Conservation (phyloP, 202 grass and related monocot genomes). For the Musa balbisiana region DNA sequence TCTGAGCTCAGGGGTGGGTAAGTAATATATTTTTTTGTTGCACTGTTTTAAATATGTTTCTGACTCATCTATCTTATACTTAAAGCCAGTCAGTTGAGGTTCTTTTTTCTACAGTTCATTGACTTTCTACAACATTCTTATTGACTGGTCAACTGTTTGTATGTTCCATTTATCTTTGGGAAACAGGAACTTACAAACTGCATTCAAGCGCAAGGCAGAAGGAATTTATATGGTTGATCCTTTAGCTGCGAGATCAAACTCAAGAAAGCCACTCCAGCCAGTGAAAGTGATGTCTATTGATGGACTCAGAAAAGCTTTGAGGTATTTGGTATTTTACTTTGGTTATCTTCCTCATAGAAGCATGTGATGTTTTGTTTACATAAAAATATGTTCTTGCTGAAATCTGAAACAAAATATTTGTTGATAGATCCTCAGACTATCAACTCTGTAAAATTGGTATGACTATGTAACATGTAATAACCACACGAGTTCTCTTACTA, state of each 20-base stretch:
- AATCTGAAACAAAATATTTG: background rate
- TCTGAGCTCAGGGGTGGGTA: conserved; percentile 89
- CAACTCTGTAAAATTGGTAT: no score
- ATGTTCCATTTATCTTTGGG: background rate
- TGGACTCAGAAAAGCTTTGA: conserved; percentile 77
- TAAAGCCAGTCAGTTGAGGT: background rate
- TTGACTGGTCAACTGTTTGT: background rate
- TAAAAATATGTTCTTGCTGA: background rate
- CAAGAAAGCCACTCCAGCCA: conserved; percentile 45
- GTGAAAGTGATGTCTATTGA: conserved; percentile 85
- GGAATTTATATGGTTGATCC: conserved; percentile 86
- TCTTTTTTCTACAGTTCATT: background rate
- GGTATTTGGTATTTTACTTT: conserved; percentile 24
- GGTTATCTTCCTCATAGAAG: background rate
- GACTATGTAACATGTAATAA: no score
- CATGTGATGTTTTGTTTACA: background rate
- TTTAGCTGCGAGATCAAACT: conserved; percentile 32
- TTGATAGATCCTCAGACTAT: no score
- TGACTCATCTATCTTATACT: background rate
- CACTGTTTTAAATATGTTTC: background rate
- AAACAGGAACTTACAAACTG: conserved; percentile 57
- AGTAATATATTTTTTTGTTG: conserved; percentile 19
- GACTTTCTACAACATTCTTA: background rate
- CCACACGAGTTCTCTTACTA: no score
- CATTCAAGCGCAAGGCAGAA: conserved; percentile 55